A percentile compares a stretch with the other conserved stretches of the same genome.
Evolutionary conservation across 495 filamentous ascomycete genomes (phyloP).

Genomic region (Aspergillus coremiiformis): DNA sequence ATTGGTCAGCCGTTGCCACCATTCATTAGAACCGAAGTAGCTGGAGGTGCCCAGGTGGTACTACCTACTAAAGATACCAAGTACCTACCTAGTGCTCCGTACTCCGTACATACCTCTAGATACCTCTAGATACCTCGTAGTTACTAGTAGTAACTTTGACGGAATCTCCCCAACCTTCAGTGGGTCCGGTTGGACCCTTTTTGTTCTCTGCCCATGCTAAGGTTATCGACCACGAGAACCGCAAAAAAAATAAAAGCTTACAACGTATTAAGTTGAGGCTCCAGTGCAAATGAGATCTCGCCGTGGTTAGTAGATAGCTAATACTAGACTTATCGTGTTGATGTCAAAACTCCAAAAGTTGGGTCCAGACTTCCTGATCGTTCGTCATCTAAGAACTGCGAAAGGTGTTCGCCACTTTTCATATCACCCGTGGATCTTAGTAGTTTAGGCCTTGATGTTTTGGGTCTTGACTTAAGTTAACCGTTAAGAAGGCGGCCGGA

Average conservation of each 20-base stretch:
- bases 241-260: background rate
- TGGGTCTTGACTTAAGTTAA: too few species aligned
- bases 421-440: too few species aligned
- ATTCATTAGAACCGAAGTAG: background rate
- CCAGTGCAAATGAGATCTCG: background rate
- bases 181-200: background rate
- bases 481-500: too few species aligned
- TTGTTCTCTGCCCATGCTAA: background rate
- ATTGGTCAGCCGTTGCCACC: background rate
- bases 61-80: background rate
- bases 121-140: too few species aligned
- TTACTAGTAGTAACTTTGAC: too few species aligned
- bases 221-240: background rate
- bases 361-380: background rate
- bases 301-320: background rate
- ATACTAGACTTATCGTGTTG: background rate
- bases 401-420: background rate
- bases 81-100: background rate
- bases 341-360: background rate
- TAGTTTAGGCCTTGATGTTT: too few species aligned
- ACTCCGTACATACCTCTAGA: background rate
- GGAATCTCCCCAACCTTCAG: background rate
- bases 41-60: too few species aligned
- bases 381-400: too few species aligned
- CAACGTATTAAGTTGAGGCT: background rate